Evolutionary conservation across 2,329 filamentous ascomycete species (phyloP).

Genomic region (Penicillium sp.): DNA sequence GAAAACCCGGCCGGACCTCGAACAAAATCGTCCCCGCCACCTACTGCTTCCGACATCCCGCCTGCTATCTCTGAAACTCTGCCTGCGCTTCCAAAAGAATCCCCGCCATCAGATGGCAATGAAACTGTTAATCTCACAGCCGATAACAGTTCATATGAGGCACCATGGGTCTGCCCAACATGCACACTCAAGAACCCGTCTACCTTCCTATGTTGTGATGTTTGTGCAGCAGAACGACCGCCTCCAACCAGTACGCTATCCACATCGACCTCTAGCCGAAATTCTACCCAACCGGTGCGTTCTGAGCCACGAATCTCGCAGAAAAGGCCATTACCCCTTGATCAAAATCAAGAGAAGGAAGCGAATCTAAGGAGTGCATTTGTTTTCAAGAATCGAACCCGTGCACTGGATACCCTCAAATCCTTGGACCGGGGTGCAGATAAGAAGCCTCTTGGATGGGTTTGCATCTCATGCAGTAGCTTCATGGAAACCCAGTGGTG

Average conservation of each 20-base stretch:
- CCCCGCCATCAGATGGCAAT: neutral
- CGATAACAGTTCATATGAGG: constrained; percentile 34
- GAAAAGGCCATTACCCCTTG: constrained; percentile 20
- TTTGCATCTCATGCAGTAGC: constrained; percentile 56
- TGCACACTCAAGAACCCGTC: constrained; percentile 63
- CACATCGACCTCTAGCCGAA: neutral
- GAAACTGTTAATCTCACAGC: constrained; percentile 16
- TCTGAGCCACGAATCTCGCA: constrained; percentile 16
- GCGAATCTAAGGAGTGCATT: constrained; percentile 14
- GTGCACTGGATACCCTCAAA: constrained; percentile 39
- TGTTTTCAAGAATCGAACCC: constrained; percentile 30
- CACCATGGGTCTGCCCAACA: constrained; percentile 58
- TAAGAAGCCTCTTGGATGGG: constrained; percentile 56
- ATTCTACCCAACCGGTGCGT: neutral
- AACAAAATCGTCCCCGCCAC: constrained; percentile 41
- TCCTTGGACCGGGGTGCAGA: constrained; percentile 43
- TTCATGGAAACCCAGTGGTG: constrained; percentile 66
- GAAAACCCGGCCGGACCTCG: constrained; percentile 52
- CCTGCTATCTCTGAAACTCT: constrained; percentile 19
- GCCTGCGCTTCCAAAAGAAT: neutral
- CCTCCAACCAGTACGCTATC: constrained; percentile 21
- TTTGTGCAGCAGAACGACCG: constrained; percentile 57
- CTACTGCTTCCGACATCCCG: constrained; percentile 25
- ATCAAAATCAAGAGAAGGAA: constrained; percentile 6
- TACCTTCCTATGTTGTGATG: constrained; percentile 60